Percentiles rank a stretch among this genome's conserved stretches.
Evolutionary conservation across 2,329 filamentous ascomycete genomes (phyloP).

Genomic region (Thielaviopsis populi): DNA sequence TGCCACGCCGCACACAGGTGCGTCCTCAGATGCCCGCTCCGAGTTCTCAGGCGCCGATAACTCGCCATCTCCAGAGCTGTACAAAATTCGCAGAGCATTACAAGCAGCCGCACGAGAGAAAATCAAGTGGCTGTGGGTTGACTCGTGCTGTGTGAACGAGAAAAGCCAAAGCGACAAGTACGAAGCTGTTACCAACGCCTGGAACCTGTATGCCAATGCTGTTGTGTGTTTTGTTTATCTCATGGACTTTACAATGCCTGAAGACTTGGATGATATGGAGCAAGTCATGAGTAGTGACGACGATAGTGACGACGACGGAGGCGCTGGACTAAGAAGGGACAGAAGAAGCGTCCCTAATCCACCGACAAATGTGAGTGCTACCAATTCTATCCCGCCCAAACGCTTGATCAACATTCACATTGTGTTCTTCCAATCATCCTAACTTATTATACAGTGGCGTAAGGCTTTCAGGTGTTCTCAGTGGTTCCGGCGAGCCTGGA

Average conservation of each 20-base stretch:
- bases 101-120: constrained; percentile 17
- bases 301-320: constrained; percentile 11
- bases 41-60: neutral
- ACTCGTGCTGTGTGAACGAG: constrained; percentile 24
- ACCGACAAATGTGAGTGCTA: constrained; percentile 6
- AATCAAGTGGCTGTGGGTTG: constrained; percentile 21
- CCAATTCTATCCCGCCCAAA: neutral
- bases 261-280: constrained; percentile 12
- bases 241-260: constrained; percentile 17
- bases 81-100: constrained; percentile 12
- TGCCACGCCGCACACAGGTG: constrained; percentile 8
- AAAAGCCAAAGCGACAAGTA: constrained; percentile 20
- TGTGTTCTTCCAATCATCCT: neutral
- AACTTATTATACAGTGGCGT: constrained; percentile 8
- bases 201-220: constrained; percentile 20
- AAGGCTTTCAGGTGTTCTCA: constrained; percentile 12
- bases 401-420: neutral
- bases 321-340: constrained; percentile 10
- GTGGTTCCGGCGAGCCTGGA: constrained; percentile 19
- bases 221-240: constrained; percentile 22
- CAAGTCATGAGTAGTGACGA: neutral
- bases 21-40: constrained; percentile 9
- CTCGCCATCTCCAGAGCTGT: constrained; percentile 11
- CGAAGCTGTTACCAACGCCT: constrained; percentile 22
- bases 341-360: neutral